phyloP scores from a whole-genome alignment of 441 rosid genomes.

The Raphanus hybrid region DNA sequence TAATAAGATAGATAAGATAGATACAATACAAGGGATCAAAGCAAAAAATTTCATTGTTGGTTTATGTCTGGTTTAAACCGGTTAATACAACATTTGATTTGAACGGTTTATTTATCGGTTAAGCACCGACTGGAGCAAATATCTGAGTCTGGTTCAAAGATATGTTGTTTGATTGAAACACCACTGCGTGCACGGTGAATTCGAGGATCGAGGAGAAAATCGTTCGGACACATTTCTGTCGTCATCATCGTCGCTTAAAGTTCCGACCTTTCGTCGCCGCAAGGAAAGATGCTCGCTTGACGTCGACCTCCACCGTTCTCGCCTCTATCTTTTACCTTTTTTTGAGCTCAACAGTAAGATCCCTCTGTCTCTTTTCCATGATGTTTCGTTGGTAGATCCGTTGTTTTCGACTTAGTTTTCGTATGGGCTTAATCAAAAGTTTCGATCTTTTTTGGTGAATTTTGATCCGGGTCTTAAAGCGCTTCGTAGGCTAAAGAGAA shows the following conservation, averaged over 20 bases:
- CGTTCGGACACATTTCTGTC: conserved; percentile 15
- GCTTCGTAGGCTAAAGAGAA: background rate
- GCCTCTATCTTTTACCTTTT: background rate
- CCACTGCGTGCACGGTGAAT: conserved; percentile 32
- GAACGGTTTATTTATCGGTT: conserved; percentile 34
- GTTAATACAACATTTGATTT: background rate
- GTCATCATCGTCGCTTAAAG: conserved; percentile 15
- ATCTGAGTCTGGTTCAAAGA: conserved; percentile 30
- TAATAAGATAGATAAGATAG: too few relatives aligned
- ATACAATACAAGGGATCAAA: background rate
- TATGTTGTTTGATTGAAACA: conserved; percentile 24
- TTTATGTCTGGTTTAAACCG: conserved; percentile 14
- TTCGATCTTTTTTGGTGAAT: background rate
- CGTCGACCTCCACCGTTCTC: background rate
- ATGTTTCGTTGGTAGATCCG: background rate
- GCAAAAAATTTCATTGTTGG: background rate
- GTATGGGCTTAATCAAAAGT: background rate
- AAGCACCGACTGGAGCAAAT: conserved; percentile 22
- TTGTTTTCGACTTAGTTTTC: background rate
- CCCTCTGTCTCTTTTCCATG: background rate
- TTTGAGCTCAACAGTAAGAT: background rate
- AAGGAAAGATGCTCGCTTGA: conserved; percentile 33
- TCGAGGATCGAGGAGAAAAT: conserved; percentile 27
- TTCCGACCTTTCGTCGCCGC: conserved; percentile 11
- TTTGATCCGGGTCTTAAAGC: background rate